Evolutionary conservation across 768 basidiomycete species (phyloP).

Genomic region (Mycena albidolilacea): DNA sequence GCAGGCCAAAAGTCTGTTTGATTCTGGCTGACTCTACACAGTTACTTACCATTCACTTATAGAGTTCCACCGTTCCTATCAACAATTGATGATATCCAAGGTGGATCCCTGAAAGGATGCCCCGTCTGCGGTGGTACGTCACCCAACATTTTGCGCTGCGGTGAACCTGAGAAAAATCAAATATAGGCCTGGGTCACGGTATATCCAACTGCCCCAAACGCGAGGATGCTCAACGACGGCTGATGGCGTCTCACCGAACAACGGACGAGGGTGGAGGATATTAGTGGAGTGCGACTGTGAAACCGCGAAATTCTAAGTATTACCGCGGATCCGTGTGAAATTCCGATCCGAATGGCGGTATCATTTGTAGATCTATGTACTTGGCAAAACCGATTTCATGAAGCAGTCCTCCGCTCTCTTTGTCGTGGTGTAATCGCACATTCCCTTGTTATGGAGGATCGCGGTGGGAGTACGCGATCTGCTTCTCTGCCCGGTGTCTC

Average conservation of each 20-base stretch:
- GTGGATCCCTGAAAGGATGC: conserved; percentile 87
- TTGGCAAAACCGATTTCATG: conserved; percentile 5
- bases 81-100: conserved; percentile 92
- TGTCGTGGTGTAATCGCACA: neutral
- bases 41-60: conserved; percentile 29
- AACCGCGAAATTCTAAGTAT: too few species aligned
- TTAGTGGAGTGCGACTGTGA: conserved; percentile 26
- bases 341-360: neutral
- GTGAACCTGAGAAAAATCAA: neutral
- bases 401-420: neutral
- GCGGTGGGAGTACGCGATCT: neutral
- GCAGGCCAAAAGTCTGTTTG: conserved; percentile 93
- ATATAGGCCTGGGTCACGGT: conserved; percentile 90
- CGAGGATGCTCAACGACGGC: conserved; percentile 92
- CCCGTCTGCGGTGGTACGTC: conserved; percentile 92
- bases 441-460: conserved; percentile 11
- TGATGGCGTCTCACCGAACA: conserved; percentile 89
- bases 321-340: neutral
- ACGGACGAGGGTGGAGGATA: conserved; percentile 73
- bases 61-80: conserved; percentile 95
- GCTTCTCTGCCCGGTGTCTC: conserved; percentile 5
- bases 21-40: neutral
- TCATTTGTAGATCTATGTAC: neutral
- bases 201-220: conserved; percentile 97
- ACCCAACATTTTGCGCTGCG: neutral